Percentiles rank a stretch among this genome's conserved stretches.
These are phyloP conservation scores for Rhizophagus sp. DNA, from an alignment of 192 early-diverging fungal genomes.

Conservation along the genomic window DNA sequence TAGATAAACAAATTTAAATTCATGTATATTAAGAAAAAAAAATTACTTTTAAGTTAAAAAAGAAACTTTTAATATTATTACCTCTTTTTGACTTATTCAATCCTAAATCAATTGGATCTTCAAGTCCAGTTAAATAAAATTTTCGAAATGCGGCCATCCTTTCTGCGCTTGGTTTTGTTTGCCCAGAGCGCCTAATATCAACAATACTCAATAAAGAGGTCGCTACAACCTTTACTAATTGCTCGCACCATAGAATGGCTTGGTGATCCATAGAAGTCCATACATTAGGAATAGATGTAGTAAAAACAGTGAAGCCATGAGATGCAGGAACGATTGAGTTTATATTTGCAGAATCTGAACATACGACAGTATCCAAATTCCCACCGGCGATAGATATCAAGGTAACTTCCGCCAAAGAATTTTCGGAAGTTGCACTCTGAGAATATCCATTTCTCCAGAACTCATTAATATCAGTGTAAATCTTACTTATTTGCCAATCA, in stretches of 20 bases:
- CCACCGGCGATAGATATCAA: slow-evolving; percentile 92
- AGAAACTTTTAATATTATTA: background rate
- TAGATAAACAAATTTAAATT: background rate
- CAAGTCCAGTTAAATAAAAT: slow-evolving; percentile 55
- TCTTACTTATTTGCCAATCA: slow-evolving; percentile 50
- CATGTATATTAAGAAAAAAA: background rate
- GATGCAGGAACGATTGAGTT: slow-evolving; percentile 59
- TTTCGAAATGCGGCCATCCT: slow-evolving; percentile 67
- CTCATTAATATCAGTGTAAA: slow-evolving; percentile 67
- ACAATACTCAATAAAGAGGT: slow-evolving; percentile 57
- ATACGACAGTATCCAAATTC: slow-evolving; percentile 80
- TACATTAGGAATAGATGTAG: slow-evolving; percentile 76
- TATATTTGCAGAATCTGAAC: slow-evolving; percentile 74
- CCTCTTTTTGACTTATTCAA: slow-evolving; percentile 2
- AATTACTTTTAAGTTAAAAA: background rate
- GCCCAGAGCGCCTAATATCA: slow-evolving; percentile 56
- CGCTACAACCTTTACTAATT: slow-evolving; percentile 72
- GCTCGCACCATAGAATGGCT: slow-evolving; percentile 90
- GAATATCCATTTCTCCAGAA: slow-evolving; percentile 66
- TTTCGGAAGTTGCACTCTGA: slow-evolving; percentile 21
- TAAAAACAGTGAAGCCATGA: slow-evolving; percentile 78
- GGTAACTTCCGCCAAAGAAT: slow-evolving; percentile 55
- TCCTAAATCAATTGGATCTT: slow-evolving; percentile 34
- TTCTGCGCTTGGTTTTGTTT: slow-evolving; percentile 58
- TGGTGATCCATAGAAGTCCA: slow-evolving; percentile 91